Evolutionary conservation across 2,329 filamentous ascomycete species (phyloP), one percentile per base, ranked within the genome.

Genomic region (Diaporthe sp.): DNA sequence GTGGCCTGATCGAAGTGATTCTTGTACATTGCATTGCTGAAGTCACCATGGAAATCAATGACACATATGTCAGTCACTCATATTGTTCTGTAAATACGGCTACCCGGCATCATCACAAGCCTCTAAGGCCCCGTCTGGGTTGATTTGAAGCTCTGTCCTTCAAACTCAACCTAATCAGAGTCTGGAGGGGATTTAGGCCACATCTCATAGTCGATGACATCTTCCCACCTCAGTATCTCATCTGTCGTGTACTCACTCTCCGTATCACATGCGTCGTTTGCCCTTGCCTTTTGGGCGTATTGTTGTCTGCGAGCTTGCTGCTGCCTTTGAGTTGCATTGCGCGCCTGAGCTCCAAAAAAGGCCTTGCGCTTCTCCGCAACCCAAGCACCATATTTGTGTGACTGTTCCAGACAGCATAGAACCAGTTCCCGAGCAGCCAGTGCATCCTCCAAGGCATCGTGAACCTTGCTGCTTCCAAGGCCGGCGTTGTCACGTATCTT

Each of bases 141-240:
- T n/a, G n/a, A n/a, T n/a, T n/a, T n/a, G n/a, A n/a, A n/a, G n/a
- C n/a, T n/a, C n/a, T n/a, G n/a, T n/a, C n/a, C n/a, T n/a, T n/a
- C n/a, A 73, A 8, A 9, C 19, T 47, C 10, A 25, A 47, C 30
- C 19, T 32, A 39, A 15, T 17, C 51, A 30, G 22, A 30, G 22
- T 55, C 51, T 30, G 58, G 58, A 30, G 35, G 44, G 22, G 68
- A 70, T 39, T 39, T 39, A 35, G 68, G 68, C 68, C 68, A 70
- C n/a, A 58, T 35, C 10, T 70, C 68, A 17, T 47, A 70, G 50
- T 56, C 50, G 50, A 70, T 44, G 25, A 70, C 68, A 39, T 70
- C 68, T 17, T 53, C 37, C 44, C 44, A 70, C 13, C 68, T 35
- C 13, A 70, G 47, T 9, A 42, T 2, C 37, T 58, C 68, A 27